Evolutionary conservation across 1,139 yeast genomes (phyloP).

Genomic region (Yamadazyma membranifaciens): DNA sequence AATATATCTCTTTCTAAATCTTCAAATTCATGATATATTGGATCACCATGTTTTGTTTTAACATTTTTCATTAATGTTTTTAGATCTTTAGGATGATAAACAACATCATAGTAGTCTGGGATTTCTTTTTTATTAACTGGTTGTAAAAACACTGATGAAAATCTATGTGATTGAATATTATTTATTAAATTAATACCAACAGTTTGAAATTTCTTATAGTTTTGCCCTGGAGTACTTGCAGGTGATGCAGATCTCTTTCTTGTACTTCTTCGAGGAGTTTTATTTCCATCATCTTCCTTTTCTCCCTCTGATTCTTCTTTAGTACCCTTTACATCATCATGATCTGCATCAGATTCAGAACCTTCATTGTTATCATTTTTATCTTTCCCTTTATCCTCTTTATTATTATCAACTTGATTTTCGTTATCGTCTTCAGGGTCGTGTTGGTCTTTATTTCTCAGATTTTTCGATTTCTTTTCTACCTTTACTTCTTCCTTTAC

Average conservation of each 20-base stretch:
- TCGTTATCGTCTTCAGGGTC: conserved; percentile 4
- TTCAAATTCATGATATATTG: conserved; percentile 51
- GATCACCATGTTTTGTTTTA: conserved; percentile 41
- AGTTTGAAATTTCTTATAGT: conserved; percentile 49
- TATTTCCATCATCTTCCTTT: conserved; percentile 7
- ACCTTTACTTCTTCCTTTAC: not conserved
- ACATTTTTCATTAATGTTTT: conserved; percentile 59
- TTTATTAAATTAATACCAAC: conserved; percentile 59
- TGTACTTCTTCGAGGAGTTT: conserved; percentile 7
- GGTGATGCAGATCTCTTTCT: conserved; percentile 21
- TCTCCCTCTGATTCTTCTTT: conserved; percentile 9
- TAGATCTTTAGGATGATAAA: conserved; percentile 66
- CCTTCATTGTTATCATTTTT: conserved; percentile 4
- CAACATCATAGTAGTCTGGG: conserved; percentile 62
- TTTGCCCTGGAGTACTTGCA: conserved; percentile 22
- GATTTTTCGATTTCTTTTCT: conserved; percentile 2
- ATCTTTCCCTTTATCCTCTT: conserved; percentile 1
- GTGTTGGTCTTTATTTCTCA: conserved; percentile 5
- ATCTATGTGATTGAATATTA: conserved; percentile 67
- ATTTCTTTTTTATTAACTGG: conserved; percentile 71
- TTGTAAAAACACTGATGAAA: conserved; percentile 69
- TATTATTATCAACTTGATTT: conserved; percentile 2
- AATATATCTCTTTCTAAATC: conserved; percentile 68
- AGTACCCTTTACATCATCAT: conserved; percentile 3
- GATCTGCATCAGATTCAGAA: conserved; percentile 1